Percentiles rank a stretch among this genome's conserved stretches.
Conservation (phyloP, 2,329 filamentous ascomycete genomes). For the Colletotrichum sp. region DNA sequence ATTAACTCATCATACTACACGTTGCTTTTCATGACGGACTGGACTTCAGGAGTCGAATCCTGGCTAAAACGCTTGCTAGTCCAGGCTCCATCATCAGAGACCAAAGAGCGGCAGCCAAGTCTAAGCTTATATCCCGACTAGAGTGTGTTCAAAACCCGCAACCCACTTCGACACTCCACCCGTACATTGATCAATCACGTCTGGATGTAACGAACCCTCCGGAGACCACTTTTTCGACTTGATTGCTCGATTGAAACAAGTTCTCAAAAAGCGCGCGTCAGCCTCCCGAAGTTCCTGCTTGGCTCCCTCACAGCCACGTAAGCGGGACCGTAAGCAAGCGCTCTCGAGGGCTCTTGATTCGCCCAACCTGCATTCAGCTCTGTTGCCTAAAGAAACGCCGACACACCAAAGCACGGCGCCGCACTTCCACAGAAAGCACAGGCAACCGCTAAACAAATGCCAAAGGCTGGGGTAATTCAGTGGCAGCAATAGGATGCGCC, state of each 20-base stretch:
- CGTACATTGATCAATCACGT: background rate
- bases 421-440: background rate
- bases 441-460: background rate
- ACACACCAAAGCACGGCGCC: background rate
- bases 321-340: conserved; percentile 13
- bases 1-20: background rate
- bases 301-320: conserved; percentile 13
- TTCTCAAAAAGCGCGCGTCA: background rate
- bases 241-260: background rate
- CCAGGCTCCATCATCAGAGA: background rate
- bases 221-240: background rate
- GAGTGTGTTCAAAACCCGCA: background rate
- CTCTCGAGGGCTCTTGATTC: background rate
- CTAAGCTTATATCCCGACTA: background rate
- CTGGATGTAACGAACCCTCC: background rate
- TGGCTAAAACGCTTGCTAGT: background rate
- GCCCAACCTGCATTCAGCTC: background rate
- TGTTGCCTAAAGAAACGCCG: conserved; percentile 7
- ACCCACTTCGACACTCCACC: background rate
- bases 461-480: background rate
- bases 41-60: background rate
- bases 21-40: background rate
- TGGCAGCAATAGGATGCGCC: background rate
- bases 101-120: background rate
- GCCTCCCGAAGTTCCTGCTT: background rate